Evolutionary conservation across 2,329 filamentous ascomycete genomes (phyloP).

Genomic region (Aspergillus tubingensis): DNA sequence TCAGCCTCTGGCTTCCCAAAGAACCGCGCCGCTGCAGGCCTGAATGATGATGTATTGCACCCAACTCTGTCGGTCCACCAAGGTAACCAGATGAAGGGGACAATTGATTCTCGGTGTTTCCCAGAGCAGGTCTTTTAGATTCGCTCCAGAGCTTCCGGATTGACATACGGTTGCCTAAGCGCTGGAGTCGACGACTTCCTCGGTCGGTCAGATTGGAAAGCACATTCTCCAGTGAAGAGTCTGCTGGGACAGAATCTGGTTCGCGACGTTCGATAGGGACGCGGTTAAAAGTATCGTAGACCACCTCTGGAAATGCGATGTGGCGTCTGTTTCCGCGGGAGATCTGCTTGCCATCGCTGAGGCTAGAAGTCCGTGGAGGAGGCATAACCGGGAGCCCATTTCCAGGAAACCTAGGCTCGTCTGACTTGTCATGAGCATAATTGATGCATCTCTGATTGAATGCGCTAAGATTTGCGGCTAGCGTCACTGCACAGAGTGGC

Average conservation of each 20-base stretch:
- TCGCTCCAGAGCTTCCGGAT: slow-evolving; percentile 16
- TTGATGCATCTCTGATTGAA: slow-evolving; percentile 26
- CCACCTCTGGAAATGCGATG: slow-evolving; percentile 21
- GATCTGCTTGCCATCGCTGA: slow-evolving; percentile 27
- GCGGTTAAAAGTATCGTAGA: slow-evolving; percentile 21
- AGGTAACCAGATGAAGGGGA: neutral
- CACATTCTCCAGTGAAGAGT: slow-evolving; percentile 23
- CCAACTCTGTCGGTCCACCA: neutral
- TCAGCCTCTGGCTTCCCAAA: slow-evolving; percentile 6
- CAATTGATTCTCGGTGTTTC: neutral
- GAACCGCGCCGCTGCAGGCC: neutral
- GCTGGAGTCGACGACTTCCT: slow-evolving; percentile 12
- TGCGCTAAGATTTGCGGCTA: slow-evolving; percentile 33
- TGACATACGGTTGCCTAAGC: slow-evolving; percentile 11
- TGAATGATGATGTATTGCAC: neutral
- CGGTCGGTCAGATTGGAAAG: slow-evolving; percentile 17
- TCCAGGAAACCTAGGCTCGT: slow-evolving; percentile 20
- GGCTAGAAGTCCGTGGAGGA: slow-evolving; percentile 29
- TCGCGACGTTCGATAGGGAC: slow-evolving; percentile 15
- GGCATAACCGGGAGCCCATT: slow-evolving; percentile 31
- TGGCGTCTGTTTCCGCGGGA: slow-evolving; percentile 13
- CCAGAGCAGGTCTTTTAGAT: slow-evolving; percentile 1
- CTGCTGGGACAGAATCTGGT: slow-evolving; percentile 24
- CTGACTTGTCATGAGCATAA: slow-evolving; percentile 3
- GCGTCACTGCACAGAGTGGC: slow-evolving; percentile 36